phyloP scores from a whole-genome alignment of 2,329 filamentous ascomycete species.

The Ceratocystiopsis minuta region DNA sequence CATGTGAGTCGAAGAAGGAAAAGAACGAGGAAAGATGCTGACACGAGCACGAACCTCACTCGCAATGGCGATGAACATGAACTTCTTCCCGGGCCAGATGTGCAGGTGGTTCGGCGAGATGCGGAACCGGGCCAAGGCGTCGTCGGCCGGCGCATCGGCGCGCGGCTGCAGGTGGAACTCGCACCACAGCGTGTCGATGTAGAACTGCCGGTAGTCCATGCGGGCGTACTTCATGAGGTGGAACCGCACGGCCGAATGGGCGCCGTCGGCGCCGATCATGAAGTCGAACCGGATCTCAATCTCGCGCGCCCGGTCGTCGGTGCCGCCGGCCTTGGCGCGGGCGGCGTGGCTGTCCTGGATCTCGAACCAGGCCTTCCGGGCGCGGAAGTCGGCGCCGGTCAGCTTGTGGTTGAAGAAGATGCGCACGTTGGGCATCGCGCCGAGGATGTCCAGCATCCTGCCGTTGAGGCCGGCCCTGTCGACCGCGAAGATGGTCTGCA shows the following conservation, averaged over 20 bases:
- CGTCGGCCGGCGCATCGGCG: conserved; percentile 12
- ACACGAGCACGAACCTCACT: conserved; percentile 31
- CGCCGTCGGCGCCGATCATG: conserved; percentile 86
- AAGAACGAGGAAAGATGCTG: conserved; percentile 10
- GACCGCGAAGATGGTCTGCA: conserved; percentile 66
- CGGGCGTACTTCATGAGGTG: conserved; percentile 91
- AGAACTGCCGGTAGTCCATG: conserved; percentile 83
- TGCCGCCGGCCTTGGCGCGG: neutral
- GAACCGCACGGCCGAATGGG: conserved; percentile 77
- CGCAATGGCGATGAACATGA: conserved; percentile 98
- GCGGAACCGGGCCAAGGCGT: conserved; percentile 36
- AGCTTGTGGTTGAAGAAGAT: conserved; percentile 90
- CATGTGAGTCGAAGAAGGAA: conserved; percentile 1
- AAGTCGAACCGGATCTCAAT: conserved; percentile 79
- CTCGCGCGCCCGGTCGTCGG: conserved; percentile 38
- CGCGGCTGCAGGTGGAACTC: conserved; percentile 66
- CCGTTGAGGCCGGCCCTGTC: conserved; percentile 75
- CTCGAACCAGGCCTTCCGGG: conserved; percentile 78
- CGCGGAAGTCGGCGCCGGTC: conserved; percentile 69
- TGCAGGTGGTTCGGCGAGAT: conserved; percentile 90
- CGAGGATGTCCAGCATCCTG: conserved; percentile 65
- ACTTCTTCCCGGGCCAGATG: conserved; percentile 86
- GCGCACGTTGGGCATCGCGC: conserved; percentile 71
- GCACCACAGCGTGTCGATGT: conserved; percentile 95
- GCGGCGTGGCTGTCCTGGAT: conserved; percentile 19